phyloP scores from a whole-genome alignment of 176 grass and related monocot genomes.

The Ananas comosus region DNA sequence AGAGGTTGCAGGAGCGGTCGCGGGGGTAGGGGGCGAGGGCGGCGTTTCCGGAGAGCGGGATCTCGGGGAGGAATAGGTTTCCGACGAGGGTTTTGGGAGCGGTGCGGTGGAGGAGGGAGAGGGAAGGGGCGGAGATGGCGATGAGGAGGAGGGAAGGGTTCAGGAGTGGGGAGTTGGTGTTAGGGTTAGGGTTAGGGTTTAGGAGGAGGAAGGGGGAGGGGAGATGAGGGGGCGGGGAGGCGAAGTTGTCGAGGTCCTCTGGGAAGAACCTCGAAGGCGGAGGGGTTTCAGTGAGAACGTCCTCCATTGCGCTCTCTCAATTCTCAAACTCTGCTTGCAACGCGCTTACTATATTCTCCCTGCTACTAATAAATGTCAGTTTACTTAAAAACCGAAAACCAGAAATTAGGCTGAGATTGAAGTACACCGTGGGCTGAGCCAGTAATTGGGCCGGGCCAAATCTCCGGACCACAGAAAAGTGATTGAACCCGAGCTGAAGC shows the following conservation, averaged over 20 bases:
- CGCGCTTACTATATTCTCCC: too few species aligned
- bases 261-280: slow-evolving; percentile 61
- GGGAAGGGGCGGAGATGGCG: slow-evolving; percentile 55
- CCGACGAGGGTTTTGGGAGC: slow-evolving; percentile 34
- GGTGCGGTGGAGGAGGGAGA: slow-evolving; percentile 26
- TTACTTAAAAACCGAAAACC: too few species aligned
- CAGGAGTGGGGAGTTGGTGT: not conserved
- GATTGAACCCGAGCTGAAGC: too few species aligned
- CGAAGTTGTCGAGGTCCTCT: slow-evolving; percentile 75
- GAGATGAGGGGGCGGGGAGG: slow-evolving; percentile 13
- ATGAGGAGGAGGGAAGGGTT: slow-evolving; percentile 35
- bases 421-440: too few species aligned
- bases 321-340: too few species aligned
- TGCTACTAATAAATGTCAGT: too few species aligned
- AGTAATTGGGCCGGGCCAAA: too few species aligned
- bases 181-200: slow-evolving; percentile 25
- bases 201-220: slow-evolving; percentile 48
- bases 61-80: slow-evolving; percentile 57
- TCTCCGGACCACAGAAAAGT: too few species aligned
- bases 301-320: slow-evolving; percentile 29
- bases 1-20: slow-evolving; percentile 51
- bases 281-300: slow-evolving; percentile 54
- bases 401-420: too few species aligned
- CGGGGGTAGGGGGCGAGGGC: slow-evolving; percentile 11
- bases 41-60: slow-evolving; percentile 30